Base-by-base conservation (phyloP, 345 rosid species). In the Clarkia xantiana region DNA sequence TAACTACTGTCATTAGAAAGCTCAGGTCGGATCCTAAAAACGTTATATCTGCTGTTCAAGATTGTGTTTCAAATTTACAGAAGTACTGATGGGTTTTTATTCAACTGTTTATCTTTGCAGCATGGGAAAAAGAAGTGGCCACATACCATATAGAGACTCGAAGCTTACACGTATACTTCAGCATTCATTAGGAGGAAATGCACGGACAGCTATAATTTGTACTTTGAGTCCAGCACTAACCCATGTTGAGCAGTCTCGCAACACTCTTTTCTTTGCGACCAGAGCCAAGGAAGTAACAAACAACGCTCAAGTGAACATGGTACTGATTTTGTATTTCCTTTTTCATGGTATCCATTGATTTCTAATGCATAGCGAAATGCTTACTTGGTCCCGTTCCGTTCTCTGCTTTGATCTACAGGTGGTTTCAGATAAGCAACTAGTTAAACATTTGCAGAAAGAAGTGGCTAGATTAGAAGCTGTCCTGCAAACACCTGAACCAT, bases 211-310 rank as follows among this genome's bases (percentile, higher is more conserved):
- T 56, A 93, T 93, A 56, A 87, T 93, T 34, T 93, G 97, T 62
- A 93, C 96, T 58, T 48, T 93, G 60, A 87, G 99, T 76, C 99
- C 99, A 52, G 95, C 99, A 23, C 45, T 67, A 44, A 66, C 78
- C 68, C 97, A 93, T 66, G 76, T 75, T 56, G 99, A 93, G 58
- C 99, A 93, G 67, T 93, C 99, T 58, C 90, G 97, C 62, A 93
- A 87, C 57, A 87, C 97, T 55, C 95, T 93, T 12, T 76, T 65
- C 70, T 93, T 93, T 19, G 99, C 99, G 38, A 93, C 95, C 53
- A 62, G 97, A 65, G 99, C 99, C 7, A 93, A 93, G 80, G 99
- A 93, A 82, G 99, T 93, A 58, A 93, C 99, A 14, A 87, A 93
- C 67, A 93, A 82, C 72, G 99, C 99, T 45, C 88, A 80, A 13